Base-by-base conservation (phyloP, 495 filamentous ascomycete species). In the Ascobolus immersus region DNA sequence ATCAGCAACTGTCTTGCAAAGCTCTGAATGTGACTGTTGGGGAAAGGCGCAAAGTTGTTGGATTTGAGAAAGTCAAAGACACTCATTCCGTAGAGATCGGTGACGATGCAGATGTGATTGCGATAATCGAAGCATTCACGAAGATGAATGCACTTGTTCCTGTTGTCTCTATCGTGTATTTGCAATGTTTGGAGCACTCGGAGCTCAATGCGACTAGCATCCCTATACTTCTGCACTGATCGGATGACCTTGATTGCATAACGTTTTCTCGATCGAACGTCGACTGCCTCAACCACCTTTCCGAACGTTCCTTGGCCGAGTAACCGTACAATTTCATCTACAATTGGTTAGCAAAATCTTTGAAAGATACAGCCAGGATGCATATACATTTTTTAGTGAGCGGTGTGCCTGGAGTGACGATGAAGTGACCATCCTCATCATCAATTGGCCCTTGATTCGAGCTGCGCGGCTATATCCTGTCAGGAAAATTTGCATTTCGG, bases 71-170 rank as follows among this genome's bases (percentile, higher is more conserved):
- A 96, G 57, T 96, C 86, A 52, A 96, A 96, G 13, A 96, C 86
- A 48, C 84, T 93, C 44, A 91, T 82, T 15, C 86, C 86, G 15
- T 93, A 62, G 13, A 96, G 60, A 51, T 93, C 86, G 50, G 89
- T 96, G 43, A 96, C 86, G 45, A 96, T 96, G 60, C 86, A 96
- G 44, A 96, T 96, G 51, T 96, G 86, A 33, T 86, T 86, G 14
- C 84, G 69, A 59, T 74, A 94, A 50, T 96, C 86, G 56, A 96
- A 96, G 54, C 82, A 93, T 47, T 96, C 86, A 18, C 84, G 69
- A 17, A 96, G 61, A 52, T 96, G 86, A 33, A 96, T 96, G 57
- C 86, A 96, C 38, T 86, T 74, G 53, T 96, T 96, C 26, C 77
- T 70, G 49, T 96, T 96, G 39, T 71, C 64, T 37, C 69, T 67